Conservation (phyloP, 345 rosid species). For the Psidium friedrichsthalianum region DNA sequence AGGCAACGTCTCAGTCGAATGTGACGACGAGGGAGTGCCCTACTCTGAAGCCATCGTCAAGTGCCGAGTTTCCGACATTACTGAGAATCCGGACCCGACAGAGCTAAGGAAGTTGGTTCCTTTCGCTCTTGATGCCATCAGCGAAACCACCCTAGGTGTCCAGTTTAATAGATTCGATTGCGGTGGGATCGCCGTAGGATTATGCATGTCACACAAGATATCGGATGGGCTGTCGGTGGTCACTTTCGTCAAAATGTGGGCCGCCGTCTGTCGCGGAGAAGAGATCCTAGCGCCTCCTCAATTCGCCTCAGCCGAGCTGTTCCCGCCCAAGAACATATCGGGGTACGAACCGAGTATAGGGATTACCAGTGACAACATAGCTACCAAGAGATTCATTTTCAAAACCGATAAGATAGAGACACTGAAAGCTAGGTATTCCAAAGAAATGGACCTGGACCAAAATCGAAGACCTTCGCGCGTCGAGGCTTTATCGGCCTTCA, state of each 20-base stretch:
- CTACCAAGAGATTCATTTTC: slow-evolving; percentile 20
- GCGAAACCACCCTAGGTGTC: not conserved
- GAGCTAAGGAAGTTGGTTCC: slow-evolving; percentile 9
- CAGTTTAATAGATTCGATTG: slow-evolving; percentile 25
- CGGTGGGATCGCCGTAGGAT: slow-evolving; percentile 17
- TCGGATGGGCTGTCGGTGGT: slow-evolving; percentile 13
- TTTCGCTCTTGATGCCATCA: slow-evolving; percentile 1
- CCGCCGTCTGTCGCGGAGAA: slow-evolving; percentile 13
- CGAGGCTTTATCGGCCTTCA: slow-evolving; percentile 24
- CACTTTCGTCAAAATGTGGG: slow-evolving; percentile 18
- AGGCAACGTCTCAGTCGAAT: slow-evolving; percentile 17
- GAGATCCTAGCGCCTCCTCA: not conserved
- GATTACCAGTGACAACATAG: slow-evolving; percentile 1
- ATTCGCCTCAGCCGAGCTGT: slow-evolving; percentile 10
- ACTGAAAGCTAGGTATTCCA: slow-evolving; percentile 3
- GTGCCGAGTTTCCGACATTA: slow-evolving; percentile 12
- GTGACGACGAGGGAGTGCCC: slow-evolving; percentile 32
- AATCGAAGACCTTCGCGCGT: slow-evolving; percentile 14
- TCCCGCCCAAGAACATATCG: slow-evolving; percentile 12
- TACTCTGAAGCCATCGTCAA: slow-evolving; percentile 17
- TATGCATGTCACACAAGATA: slow-evolving; percentile 20
- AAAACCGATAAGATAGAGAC: slow-evolving; percentile 1
- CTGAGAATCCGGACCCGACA: slow-evolving; percentile 9
- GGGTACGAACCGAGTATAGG: slow-evolving; percentile 2
- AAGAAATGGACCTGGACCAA: not conserved